phyloP scores from a whole-genome alignment of 768 basidiomycete genomes.

The Wakefieldia striispora region DNA sequence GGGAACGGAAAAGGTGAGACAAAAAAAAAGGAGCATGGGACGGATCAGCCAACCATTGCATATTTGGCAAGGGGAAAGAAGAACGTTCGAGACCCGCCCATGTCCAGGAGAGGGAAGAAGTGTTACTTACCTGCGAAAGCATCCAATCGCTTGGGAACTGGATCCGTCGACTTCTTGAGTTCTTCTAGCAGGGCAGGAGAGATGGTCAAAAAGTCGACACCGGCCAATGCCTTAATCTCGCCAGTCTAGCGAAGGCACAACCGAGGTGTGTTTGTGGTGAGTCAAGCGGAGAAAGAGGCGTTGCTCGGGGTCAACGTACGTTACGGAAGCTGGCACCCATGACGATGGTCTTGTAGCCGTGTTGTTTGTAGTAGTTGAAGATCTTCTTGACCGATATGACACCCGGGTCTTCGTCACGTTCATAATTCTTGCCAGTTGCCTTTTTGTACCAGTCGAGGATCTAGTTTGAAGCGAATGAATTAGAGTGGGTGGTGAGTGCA shows the following conservation, averaged over 20 bases:
- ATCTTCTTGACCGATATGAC: constrained; percentile 94
- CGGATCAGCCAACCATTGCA: constrained; percentile 11
- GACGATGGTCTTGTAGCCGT: constrained; percentile 98
- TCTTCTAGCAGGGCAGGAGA: constrained; percentile 88
- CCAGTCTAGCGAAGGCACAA: constrained; percentile 50
- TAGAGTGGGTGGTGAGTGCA: background rate
- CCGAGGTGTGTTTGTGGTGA: background rate
- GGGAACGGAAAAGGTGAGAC: background rate
- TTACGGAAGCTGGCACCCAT: constrained; percentile 99
- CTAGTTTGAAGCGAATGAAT: constrained; percentile 36
- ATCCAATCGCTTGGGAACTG: constrained; percentile 85
- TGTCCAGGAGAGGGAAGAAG: background rate
- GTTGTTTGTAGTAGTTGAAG: constrained; percentile 99
- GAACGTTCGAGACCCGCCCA: background rate
- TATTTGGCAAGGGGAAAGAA: background rate
- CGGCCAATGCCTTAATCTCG: constrained; percentile 93
- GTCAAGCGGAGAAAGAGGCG: constrained; percentile 1
- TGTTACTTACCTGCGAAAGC: constrained; percentile 51
- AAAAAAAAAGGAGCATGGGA: background rate
- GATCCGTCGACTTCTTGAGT: constrained; percentile 75
- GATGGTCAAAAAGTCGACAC: constrained; percentile 98
- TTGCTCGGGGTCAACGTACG: constrained; percentile 43
- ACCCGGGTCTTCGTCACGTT: constrained; percentile 92
- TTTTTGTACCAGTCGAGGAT: constrained; percentile 99
- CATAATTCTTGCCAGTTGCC: constrained; percentile 79